These are phyloP conservation scores for Schizophyllum amplum DNA, from an alignment of 1,284 basidiomycete species.

Conservation along the genomic window DNA sequence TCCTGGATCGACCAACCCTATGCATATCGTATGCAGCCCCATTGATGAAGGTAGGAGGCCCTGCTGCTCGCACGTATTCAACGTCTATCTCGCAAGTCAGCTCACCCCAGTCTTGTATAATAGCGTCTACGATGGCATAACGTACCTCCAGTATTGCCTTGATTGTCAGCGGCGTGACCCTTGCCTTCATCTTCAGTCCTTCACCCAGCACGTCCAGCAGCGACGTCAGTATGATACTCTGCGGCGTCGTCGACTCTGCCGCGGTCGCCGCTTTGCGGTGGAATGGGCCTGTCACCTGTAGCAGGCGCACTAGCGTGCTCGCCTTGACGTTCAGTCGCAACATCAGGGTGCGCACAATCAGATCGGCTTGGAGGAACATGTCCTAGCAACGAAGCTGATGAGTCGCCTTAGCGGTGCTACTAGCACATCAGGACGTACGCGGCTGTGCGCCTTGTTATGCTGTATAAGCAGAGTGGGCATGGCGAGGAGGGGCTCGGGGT, in stretches of 20 bases:
- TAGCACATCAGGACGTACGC: constrained; percentile 34
- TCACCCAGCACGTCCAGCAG: constrained; percentile 51
- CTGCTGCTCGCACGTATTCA: background rate
- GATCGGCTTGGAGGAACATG: constrained; percentile 47
- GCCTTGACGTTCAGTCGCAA: constrained; percentile 41
- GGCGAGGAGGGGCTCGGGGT: constrained; percentile 46
- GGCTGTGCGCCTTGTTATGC: constrained; percentile 50
- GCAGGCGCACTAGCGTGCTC: constrained; percentile 37
- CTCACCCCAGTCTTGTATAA: no score
- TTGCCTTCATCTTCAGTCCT: constrained; percentile 42
- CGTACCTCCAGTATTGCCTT: constrained; percentile 44
- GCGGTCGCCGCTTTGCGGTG: constrained; percentile 30
- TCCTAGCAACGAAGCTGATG: constrained; percentile 34
- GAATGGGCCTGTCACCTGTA: constrained; percentile 39
- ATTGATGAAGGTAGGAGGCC: background rate
- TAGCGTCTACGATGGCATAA: background rate
- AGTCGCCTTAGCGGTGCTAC: no score
- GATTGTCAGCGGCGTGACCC: constrained; percentile 40
- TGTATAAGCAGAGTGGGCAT: constrained; percentile 46
- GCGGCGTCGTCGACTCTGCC: background rate
- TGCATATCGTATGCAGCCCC: constrained; percentile 13
- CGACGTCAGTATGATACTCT: constrained; percentile 35
- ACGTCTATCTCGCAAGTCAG: no score
- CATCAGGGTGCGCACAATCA: constrained; percentile 43
- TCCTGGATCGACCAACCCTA: constrained; percentile 40